Evolutionary conservation across 805 yeast species (phyloP), one percentile per base, ranked within the genome.

Genomic region (Cyberlindnera mrakii): DNA sequence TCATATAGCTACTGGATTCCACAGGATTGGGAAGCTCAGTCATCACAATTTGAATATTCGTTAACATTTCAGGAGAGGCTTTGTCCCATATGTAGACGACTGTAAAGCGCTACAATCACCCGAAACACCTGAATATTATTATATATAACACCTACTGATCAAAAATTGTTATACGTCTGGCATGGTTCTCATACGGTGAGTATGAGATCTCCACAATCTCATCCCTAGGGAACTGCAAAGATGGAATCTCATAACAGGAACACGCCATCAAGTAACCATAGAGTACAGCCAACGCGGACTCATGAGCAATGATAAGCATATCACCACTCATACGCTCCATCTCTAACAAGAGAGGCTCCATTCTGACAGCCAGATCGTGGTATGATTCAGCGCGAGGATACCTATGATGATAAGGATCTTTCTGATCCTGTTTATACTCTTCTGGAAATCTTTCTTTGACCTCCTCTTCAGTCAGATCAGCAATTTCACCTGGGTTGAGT

Each of bases 201-300:
- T 89, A 90, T 34, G 85, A 76, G 31, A 93, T 81, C 64, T 91
- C 96, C 47, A 90, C 85, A 41, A 93, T 74, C 56, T 88, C 93
- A 59, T 85, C 77, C 44, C 86, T 77, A 32, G 91, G 81, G 64
- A 93, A 90, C 48, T 77, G 69, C 41, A 91, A 68, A 33, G 70
- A 67, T 6, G 99, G 97, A 45, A 93, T 88, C 53, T 90, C 97
- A 47, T 73, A 72, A 53, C 93, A 85, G 3, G 91, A 78, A 51
- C 87, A 82, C 6, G 96, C 93, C 96, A 93, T 87, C 54, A 91
- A 71, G 64, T 93, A 93, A 4, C 98, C 99, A 57, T 89, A 93
- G 41, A 93, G 74, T 5, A 93, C 96, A 47, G 90, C 72, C 49
- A 95, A 72, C 3, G 93, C 84, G 1, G 95, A 79, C 56, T 91